phyloP scores from a whole-genome alignment of 108 stramenopile genomes.

The Cyclotella choctawhatcheeana region DNA sequence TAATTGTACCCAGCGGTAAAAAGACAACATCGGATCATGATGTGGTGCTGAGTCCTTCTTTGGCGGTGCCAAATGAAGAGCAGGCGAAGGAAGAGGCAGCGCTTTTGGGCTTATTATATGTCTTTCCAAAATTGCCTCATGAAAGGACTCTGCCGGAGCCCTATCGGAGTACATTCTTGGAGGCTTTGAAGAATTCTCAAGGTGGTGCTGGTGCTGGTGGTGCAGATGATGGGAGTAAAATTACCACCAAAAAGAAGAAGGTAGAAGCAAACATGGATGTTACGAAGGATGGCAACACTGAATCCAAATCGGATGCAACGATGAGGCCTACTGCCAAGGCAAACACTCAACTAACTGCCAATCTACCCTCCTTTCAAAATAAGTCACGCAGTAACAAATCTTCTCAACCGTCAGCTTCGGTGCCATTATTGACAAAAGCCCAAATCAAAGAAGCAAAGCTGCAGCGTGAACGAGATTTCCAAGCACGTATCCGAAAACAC shows the following conservation, averaged over 20 bases:
- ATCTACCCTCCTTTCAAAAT: slow-evolving; percentile 10
- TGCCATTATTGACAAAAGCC: slow-evolving; percentile 46
- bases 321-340: slow-evolving; percentile 4
- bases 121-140: slow-evolving; percentile 83
- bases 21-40: slow-evolving; percentile 66
- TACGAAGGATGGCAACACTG: slow-evolving; percentile 1
- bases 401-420: slow-evolving; percentile 47
- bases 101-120: slow-evolving; percentile 82
- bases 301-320: not conserved
- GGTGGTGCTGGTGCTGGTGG: slow-evolving; percentile 3
- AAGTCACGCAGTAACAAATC: slow-evolving; percentile 5
- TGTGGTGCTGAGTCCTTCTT: slow-evolving; percentile 71
- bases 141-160: slow-evolving; percentile 94
- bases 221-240: slow-evolving; percentile 12
- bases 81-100: slow-evolving; percentile 90
- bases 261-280: slow-evolving; percentile 2
- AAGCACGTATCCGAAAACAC: slow-evolving; percentile 65
- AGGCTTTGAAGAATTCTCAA: slow-evolving; percentile 54
- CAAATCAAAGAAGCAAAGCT: slow-evolving; percentile 56
- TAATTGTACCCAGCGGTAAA: slow-evolving; percentile 88
- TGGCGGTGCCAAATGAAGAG: slow-evolving; percentile 71
- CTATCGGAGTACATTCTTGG: slow-evolving; percentile 85
- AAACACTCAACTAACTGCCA: slow-evolving; percentile 39
- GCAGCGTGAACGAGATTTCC: slow-evolving; percentile 50
- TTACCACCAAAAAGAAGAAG: not conserved